Conservation (phyloP, 257 asterid species). For the Datura wrightii region DNA sequence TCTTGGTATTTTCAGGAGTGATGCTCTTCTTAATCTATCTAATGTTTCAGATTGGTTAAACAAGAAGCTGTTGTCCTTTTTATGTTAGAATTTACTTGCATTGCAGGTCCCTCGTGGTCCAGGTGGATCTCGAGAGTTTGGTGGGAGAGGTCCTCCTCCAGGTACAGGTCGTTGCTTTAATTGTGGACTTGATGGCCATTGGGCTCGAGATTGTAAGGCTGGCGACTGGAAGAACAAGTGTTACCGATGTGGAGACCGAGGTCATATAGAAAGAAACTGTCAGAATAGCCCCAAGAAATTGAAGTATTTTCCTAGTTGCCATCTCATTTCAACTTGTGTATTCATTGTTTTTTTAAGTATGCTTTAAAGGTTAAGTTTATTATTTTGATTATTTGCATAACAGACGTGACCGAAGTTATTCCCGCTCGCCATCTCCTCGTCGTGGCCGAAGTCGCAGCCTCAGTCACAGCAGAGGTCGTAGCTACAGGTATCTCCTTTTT, state of each 20-base stretch:
- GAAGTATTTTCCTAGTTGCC: constrained; percentile 39
- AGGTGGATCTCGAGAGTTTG: constrained; percentile 66
- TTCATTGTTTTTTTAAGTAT: neutral
- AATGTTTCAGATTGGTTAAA: neutral
- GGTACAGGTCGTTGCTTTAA: constrained; percentile 73
- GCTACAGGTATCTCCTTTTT: constrained; percentile 53
- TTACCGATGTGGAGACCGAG: constrained; percentile 70
- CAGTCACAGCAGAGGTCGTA: constrained; percentile 56
- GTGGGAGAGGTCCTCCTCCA: constrained; percentile 65
- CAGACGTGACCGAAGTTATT: constrained; percentile 57
- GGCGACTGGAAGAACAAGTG: constrained; percentile 80
- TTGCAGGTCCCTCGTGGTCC: constrained; percentile 65
- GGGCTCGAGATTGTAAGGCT: constrained; percentile 73
- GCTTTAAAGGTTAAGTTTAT: neutral
- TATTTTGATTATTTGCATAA: neutral
- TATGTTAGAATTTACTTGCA: constrained; percentile 14
- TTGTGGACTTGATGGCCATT: constrained; percentile 70
- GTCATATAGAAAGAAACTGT: constrained; percentile 65
- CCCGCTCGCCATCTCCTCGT: constrained; percentile 64
- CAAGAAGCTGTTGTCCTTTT: neutral
- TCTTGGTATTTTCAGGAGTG: neutral
- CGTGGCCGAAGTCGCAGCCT: constrained; percentile 56
- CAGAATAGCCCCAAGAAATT: constrained; percentile 56
- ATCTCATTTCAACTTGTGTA: neutral
- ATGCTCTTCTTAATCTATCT: neutral